These are phyloP conservation scores for Nemophila menziesii DNA, from an alignment of 257 asterid species.

Conservation along the genomic window DNA sequence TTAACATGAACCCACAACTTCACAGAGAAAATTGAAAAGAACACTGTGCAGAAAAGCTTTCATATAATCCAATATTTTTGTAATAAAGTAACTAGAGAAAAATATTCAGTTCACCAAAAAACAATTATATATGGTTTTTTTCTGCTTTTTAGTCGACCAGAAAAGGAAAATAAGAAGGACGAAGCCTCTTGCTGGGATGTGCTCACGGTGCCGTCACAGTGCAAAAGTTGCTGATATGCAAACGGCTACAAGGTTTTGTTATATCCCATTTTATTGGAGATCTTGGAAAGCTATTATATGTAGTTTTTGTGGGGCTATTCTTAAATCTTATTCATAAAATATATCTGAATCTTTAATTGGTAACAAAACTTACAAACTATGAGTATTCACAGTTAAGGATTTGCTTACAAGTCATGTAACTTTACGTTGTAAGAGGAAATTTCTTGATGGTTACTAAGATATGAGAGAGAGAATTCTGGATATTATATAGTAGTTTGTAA, in stretches of 20 bases:
- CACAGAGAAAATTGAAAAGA: background rate
- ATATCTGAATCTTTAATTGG: too few relatives aligned
- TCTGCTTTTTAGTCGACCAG: slow-evolving; percentile 81
- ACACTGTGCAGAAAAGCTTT: too few relatives aligned
- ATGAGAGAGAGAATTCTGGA: too few relatives aligned
- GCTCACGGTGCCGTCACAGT: slow-evolving; percentile 60
- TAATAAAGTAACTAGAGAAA: background rate
- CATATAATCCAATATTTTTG: background rate
- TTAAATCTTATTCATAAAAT: slow-evolving; percentile 50
- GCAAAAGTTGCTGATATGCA: slow-evolving; percentile 71
- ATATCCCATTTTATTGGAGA: slow-evolving; percentile 51
- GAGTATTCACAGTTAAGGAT: too few relatives aligned
- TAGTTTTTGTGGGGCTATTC: slow-evolving; percentile 52
- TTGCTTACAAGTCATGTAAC: too few relatives aligned
- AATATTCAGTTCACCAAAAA: background rate
- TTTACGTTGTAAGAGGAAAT: too few relatives aligned
- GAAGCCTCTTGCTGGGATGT: slow-evolving; percentile 67
- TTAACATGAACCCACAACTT: background rate
- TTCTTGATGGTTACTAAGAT: too few relatives aligned
- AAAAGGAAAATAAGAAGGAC: slow-evolving; percentile 39
- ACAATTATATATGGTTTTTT: slow-evolving; percentile 40
- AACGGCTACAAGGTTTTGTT: slow-evolving; percentile 66
- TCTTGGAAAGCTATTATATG: slow-evolving; percentile 76
- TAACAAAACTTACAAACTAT: too few relatives aligned
- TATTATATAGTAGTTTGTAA: too few relatives aligned